Percentiles rank a stretch among this genome's conserved stretches.
phyloP scores from a whole-genome alignment of 2,329 filamentous ascomycete species.

The Xylaria sp. region DNA sequence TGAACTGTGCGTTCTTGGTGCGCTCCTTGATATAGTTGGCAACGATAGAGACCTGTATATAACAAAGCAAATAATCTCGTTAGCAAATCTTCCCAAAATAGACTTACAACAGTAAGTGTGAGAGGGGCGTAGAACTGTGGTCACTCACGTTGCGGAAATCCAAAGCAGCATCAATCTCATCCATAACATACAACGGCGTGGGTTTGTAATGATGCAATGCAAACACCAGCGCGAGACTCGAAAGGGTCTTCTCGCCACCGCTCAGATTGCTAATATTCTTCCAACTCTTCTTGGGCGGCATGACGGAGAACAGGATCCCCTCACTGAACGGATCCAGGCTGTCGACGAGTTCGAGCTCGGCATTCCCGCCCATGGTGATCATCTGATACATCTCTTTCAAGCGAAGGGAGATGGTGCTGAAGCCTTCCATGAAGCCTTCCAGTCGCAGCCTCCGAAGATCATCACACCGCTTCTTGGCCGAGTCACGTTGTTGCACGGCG shows the following conservation, averaged over 20 bases:
- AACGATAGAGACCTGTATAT: conserved; percentile 85
- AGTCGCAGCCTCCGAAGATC: conserved; percentile 89
- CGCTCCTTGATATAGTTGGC: conserved; percentile 99
- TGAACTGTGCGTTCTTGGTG: conserved; percentile 99
- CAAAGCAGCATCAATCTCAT: conserved; percentile 97
- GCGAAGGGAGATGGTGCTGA: conserved; percentile 90
- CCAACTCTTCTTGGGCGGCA: conserved; percentile 99
- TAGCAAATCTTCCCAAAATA: neutral
- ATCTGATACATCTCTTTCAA: conserved; percentile 99
- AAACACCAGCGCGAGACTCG: conserved; percentile 94
- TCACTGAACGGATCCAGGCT: conserved; percentile 96
- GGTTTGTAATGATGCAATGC: conserved; percentile 98
- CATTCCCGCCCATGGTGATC: conserved; percentile 99
- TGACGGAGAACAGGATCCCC: conserved; percentile 95
- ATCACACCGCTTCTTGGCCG: conserved; percentile 90
- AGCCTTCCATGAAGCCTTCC: conserved; percentile 98
- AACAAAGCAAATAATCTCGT: neutral
- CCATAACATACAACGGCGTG: conserved; percentile 98
- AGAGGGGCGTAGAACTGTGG: neutral
- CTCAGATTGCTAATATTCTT: conserved; percentile 98
- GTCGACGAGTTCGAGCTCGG: conserved; percentile 96
- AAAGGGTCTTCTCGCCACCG: conserved; percentile 97
- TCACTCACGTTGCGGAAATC: conserved; percentile 94
- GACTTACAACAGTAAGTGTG: neutral
- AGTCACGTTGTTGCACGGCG: conserved; percentile 81